Conservation (phyloP, 106 monocot genomes). For the Agapanthus africanus region DNA sequence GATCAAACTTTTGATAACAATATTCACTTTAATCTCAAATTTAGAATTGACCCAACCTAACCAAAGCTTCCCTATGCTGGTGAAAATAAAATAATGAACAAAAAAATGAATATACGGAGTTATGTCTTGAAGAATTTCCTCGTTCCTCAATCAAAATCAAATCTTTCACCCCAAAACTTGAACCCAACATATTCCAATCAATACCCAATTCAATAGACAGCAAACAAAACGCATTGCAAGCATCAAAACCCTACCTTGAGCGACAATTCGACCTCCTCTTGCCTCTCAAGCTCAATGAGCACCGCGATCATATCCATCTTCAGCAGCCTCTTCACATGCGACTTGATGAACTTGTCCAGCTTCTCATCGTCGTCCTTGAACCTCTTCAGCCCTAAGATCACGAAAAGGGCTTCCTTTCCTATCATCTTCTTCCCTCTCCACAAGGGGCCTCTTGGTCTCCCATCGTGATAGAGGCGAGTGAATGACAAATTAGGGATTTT, state of each 20-base stretch:
- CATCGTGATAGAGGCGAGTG: conserved; percentile 57
- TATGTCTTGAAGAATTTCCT: too few relatives aligned
- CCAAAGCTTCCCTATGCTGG: too few relatives aligned
- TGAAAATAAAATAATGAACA: too few relatives aligned
- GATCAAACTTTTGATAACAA: too few relatives aligned
- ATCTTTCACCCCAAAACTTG: neutral
- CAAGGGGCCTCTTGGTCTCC: conserved; percentile 82
- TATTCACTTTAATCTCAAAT: too few relatives aligned
- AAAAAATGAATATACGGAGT: too few relatives aligned
- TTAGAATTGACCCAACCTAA: neutral
- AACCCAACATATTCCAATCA: neutral
- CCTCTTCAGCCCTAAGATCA: conserved; percentile 75
- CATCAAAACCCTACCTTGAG: conserved; percentile 49
- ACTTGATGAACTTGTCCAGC: conserved; percentile 63
- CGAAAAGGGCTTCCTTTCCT: conserved; percentile 88
- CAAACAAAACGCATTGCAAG: neutral
- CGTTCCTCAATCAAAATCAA: neutral
- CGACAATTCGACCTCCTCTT: conserved; percentile 67
- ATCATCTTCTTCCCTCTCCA: conserved; percentile 97
- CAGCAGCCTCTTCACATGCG: conserved; percentile 64
- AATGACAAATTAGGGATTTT: neutral
- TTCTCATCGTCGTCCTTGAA: conserved; percentile 87
- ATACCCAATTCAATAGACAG: neutral
- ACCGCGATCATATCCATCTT: conserved; percentile 91
- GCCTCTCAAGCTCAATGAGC: conserved; percentile 75